Evolutionary conservation across 352 stramenopile species (phyloP).

Genomic region (Pythium dissotocum): DNA sequence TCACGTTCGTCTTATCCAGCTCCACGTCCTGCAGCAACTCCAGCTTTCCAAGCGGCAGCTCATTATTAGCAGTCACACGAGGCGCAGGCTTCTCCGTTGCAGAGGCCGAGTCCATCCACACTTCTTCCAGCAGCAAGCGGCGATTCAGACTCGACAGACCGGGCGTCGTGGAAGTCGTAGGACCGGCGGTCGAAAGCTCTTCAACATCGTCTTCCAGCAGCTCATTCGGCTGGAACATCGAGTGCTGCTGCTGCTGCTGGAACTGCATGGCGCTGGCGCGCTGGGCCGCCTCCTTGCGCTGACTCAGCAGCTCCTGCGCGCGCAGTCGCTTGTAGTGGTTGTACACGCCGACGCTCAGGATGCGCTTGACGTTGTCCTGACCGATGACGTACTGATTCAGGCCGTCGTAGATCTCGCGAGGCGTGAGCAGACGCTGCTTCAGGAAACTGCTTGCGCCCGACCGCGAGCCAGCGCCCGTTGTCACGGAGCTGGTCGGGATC

Average conservation of each 20-base stretch:
- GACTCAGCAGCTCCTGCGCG: conserved; percentile 57
- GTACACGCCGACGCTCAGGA: conserved; percentile 94
- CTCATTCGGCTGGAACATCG: conserved; percentile 38
- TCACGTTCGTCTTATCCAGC: conserved; percentile 98
- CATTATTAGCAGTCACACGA: conserved; percentile 17
- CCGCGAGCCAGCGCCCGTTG: conserved; percentile 13
- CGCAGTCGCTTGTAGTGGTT: conserved; percentile 98
- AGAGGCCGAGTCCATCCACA: conserved; percentile 37
- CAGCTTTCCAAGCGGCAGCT: conserved; percentile 51
- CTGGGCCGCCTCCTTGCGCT: conserved; percentile 43
- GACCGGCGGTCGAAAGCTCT: conserved; percentile 23
- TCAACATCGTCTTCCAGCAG: conserved; percentile 27
- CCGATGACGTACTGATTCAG: conserved; percentile 98
- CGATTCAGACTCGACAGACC: conserved; percentile 37
- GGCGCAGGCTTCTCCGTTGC: background rate
- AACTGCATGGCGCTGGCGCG: conserved; percentile 14
- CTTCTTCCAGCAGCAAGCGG: conserved; percentile 65
- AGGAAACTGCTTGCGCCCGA: conserved; percentile 3
- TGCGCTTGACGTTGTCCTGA: conserved; percentile 96
- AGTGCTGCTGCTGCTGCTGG: conserved; percentile 33
- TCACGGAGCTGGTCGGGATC: conserved; percentile 1
- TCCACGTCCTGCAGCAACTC: conserved; percentile 88
- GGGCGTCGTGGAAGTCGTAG: conserved; percentile 4
- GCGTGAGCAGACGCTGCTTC: conserved; percentile 79
- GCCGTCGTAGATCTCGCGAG: conserved; percentile 92